Evolutionary conservation across 2,329 filamentous ascomycete genomes (phyloP).

Genomic region (Trichoderma koningiopsis): DNA sequence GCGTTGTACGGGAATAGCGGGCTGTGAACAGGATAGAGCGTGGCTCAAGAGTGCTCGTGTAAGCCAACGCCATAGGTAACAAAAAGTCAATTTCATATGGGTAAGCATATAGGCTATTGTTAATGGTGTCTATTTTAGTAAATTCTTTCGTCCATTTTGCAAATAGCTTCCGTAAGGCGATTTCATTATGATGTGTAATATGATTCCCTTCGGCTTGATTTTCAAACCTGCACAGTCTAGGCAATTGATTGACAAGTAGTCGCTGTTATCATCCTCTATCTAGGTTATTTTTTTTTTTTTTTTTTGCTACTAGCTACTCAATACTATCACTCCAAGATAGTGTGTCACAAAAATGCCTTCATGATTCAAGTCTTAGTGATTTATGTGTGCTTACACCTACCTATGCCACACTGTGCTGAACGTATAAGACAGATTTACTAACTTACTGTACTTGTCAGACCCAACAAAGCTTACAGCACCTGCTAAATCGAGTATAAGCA

Average conservation of each 20-base stretch:
- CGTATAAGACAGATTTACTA: neutral
- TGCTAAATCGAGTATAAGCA: neutral
- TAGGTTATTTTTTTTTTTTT: neutral
- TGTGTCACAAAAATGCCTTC: neutral
- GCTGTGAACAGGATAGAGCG: neutral
- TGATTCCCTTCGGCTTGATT: too few relatives aligned
- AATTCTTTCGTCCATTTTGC: too few relatives aligned
- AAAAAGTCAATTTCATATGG: too few relatives aligned
- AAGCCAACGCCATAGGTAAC: too few relatives aligned
- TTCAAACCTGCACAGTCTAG: too few relatives aligned
- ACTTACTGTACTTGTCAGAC: neutral
- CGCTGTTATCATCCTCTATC: neutral
- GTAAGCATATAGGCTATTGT: too few relatives aligned
- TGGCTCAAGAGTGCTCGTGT: neutral
- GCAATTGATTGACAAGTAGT: neutral
- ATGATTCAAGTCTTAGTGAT: neutral
- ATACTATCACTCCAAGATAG: neutral
- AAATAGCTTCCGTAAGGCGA: too few relatives aligned
- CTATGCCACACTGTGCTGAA: too few relatives aligned
- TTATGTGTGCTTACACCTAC: neutral
- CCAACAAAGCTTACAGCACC: neutral
- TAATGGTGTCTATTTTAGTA: too few relatives aligned
- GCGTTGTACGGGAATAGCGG: too few relatives aligned
- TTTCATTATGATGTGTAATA: too few relatives aligned
- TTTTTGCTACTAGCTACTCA: neutral